Percentiles rank a stretch among this genome's conserved stretches.
Evolutionary conservation across 305 asterid species (phyloP).

Genomic region (Solanum hybrid): DNA sequence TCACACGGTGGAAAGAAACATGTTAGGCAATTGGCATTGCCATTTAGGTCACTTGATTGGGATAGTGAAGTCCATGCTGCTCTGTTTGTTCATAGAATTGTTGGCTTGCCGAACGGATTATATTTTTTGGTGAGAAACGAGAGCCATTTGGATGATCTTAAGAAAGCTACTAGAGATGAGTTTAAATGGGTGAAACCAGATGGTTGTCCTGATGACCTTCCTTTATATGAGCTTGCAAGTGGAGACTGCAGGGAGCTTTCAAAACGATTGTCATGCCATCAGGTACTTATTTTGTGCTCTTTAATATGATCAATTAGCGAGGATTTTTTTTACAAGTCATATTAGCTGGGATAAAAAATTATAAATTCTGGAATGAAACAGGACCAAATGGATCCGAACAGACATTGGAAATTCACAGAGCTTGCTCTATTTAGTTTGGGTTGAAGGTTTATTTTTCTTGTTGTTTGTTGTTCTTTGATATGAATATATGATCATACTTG

Average conservation of each 20-base stretch:
- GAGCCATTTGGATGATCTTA: slow-evolving; percentile 55
- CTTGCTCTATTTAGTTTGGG: background rate
- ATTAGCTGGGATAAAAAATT: background rate
- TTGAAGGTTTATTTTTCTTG: background rate
- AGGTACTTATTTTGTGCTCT: slow-evolving; percentile 24
- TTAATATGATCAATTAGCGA: background rate
- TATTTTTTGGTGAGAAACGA: slow-evolving; percentile 80
- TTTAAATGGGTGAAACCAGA: slow-evolving; percentile 80
- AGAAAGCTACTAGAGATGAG: slow-evolving; percentile 42
- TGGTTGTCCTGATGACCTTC: slow-evolving; percentile 83
- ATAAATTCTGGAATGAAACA: background rate
- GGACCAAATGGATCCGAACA: background rate
- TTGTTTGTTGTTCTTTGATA: background rate
- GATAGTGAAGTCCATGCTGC: slow-evolving; percentile 65
- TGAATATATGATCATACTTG: background rate
- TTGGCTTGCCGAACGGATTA: slow-evolving; percentile 67
- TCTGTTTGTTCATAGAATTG: slow-evolving; percentile 80
- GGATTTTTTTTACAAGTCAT: background rate
- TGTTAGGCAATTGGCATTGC: slow-evolving; percentile 53
- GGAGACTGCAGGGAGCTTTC: slow-evolving; percentile 58
- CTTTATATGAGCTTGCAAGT: slow-evolving; percentile 55
- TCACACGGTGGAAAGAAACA: slow-evolving; percentile 30
- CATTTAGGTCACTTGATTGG: slow-evolving; percentile 80
- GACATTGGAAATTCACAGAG: background rate
- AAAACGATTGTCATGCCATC: slow-evolving; percentile 72